Percentiles rank a stretch among this genome's conserved stretches.
These are phyloP conservation scores for Diplodia intermedia DNA, from an alignment of 2,329 filamentous ascomycete species.

Conservation along the genomic window DNA sequence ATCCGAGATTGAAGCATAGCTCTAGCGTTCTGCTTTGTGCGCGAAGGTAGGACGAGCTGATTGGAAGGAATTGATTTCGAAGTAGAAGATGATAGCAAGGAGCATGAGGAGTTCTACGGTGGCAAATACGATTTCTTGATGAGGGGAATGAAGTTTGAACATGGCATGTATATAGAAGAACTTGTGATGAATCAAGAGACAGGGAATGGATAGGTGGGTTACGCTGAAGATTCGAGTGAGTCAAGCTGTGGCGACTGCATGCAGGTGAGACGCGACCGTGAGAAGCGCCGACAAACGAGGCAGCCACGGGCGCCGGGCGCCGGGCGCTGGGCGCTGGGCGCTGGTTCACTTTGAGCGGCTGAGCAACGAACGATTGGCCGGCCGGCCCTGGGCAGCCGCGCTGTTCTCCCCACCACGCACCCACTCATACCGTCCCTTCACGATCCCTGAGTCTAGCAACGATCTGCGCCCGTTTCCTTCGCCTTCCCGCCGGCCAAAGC, in stretches of 20 bases:
- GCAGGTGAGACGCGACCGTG: conserved; percentile 1
- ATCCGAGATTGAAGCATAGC: neutral
- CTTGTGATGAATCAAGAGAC: neutral
- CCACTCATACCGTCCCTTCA: conserved; percentile 21
- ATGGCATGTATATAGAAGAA: conserved; percentile 18
- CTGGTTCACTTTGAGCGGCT: conserved; percentile 14
- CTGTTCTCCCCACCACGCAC: conserved; percentile 32
- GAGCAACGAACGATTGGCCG: conserved; percentile 23
- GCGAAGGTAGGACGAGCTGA: neutral
- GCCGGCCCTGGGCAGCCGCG: conserved; percentile 23
- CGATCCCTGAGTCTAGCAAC: conserved; percentile 29
- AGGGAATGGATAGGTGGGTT: neutral
- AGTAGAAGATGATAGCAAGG: conserved; percentile 4
- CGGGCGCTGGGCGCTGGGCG: conserved; percentile 1
- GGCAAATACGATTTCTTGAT: neutral
- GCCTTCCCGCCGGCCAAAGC: conserved; percentile 16
- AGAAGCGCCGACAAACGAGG: conserved; percentile 7
- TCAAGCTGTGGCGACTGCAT: neutral
- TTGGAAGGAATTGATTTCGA: neutral
- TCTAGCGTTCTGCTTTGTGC: neutral
- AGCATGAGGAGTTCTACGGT: conserved; percentile 2
- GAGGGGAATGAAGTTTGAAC: conserved; percentile 12
- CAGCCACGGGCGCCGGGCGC: conserved; percentile 11
- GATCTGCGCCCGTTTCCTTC: conserved; percentile 26
- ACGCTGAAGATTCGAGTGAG: conserved; percentile 4